Evolutionary conservation across 495 filamentous ascomycete genomes (phyloP), one percentile per base, ranked within the genome.

Genomic region (Hypomontagnella monticulosa): DNA sequence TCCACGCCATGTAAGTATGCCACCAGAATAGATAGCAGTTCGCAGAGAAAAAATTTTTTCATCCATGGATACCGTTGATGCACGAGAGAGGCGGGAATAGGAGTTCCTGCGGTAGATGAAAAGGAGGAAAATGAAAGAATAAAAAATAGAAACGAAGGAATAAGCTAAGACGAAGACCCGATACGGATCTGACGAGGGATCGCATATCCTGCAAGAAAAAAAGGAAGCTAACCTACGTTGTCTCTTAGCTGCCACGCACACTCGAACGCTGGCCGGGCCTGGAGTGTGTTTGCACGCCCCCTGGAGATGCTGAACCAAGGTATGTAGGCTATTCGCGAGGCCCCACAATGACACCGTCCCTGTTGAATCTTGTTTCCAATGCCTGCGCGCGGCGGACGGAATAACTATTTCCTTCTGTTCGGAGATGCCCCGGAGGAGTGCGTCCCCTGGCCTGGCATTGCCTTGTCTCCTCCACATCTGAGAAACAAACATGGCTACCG

Each of bases 241-340:
- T 10, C 27, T 23, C 27, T 4, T n/a, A 69, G 66, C 16, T 84
- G 83, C 70, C 84, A 87, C 59, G 81, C 83, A 10, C 84, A 87
- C 69, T 79, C 76, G 18, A 75, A 74, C 40, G 79, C 81, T 23
- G 85, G 84, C 1, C 79, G 82, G 42, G 83, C 84, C 9, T 88
- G 79, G 76, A 77, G 75, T 30, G 79, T 70, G 8, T 85, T 87
- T 61, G 85, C 78, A 0, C 73, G 75, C 30, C 77, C 77, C n/a
- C 76, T 88, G 20, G 84, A 87, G 50, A 86, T 86, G 85, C 73
- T 87, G 36, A 79, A 71, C 60, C 80, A 83, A 72, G 66, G 66
- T 69, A 64, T 11, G 61, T 54, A 49, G 60, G 52, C 7, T 50
- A 20, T 2, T 10, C 43, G 23, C 50, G 27, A 77, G 19, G 46